phyloP scores from a whole-genome alignment of 225 moss, liverwort and hornwort species.

The Pseudoscleropodium purum region DNA sequence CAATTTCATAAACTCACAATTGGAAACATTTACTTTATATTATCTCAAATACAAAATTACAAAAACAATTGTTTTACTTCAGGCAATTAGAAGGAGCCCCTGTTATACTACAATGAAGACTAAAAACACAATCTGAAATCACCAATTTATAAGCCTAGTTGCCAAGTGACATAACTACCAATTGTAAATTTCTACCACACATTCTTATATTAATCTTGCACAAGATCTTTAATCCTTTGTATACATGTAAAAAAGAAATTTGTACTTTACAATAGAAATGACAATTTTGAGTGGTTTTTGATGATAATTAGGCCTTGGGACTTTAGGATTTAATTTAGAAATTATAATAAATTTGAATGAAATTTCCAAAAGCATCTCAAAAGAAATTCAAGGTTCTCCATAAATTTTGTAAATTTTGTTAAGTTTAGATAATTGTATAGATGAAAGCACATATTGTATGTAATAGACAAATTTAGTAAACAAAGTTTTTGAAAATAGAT shows the following conservation, averaged over 20 bases:
- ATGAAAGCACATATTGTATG: neutral
- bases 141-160: no score
- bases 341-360: no score
- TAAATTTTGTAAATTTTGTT: neutral
- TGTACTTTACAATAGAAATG: neutral
- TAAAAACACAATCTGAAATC: no score
- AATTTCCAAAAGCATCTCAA: neutral
- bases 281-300: neutral
- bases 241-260: neutral
- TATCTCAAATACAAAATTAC: no score
- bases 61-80: no score
- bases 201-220: neutral
- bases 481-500: neutral
- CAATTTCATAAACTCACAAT: no score
- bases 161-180: no score
- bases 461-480: accelerated
- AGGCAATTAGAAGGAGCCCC: no score
- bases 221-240: neutral
- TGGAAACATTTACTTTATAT: no score
- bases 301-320: neutral
- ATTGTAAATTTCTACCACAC: no score
- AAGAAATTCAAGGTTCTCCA: neutral
- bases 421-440: no score
- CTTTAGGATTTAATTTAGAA: accelerated
- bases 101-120: no score